Conservation (phyloP, 2,329 filamentous ascomycete genomes). For the Paraphaeosphaeria minitans region DNA sequence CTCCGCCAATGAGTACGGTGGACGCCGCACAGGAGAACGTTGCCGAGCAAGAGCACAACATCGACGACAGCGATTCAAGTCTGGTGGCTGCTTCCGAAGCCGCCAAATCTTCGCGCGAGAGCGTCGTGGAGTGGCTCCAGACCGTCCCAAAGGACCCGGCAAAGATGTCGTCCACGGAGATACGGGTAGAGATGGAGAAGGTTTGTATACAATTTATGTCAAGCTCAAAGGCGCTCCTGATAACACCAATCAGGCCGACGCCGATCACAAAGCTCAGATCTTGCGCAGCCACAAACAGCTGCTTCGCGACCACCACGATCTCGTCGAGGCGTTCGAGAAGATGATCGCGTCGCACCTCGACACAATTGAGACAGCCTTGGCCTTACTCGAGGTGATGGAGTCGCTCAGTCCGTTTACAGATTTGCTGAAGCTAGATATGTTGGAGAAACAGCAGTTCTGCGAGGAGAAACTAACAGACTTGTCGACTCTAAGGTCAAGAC, state of each 20-base stretch:
- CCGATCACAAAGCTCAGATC: not conserved
- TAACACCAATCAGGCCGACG: constrained; percentile 1
- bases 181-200: constrained; percentile 1
- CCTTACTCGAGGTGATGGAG: constrained; percentile 9
- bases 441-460: constrained; percentile 9
- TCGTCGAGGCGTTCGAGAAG: not conserved
- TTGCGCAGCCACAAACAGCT: not conserved
- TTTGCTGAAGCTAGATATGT: constrained; percentile 4
- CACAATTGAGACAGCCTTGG: constrained; percentile 10
- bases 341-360: constrained; percentile 12
- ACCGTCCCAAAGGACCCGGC: not conserved
- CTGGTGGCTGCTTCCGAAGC: not conserved
- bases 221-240: too few species aligned
- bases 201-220: not conserved
- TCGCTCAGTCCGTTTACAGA: constrained; percentile 8
- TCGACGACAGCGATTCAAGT: not conserved
- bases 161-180: not conserved
- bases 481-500: not conserved
- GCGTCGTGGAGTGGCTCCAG: not conserved
- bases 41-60: not conserved
- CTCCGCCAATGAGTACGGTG: not conserved
- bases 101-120: not conserved
- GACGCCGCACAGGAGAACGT: not conserved
- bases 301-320: not conserved
- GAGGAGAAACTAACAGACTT: constrained; percentile 2